phyloP scores from a whole-genome alignment of 208 protist genomes.

The Leishmania arabica region DNA sequence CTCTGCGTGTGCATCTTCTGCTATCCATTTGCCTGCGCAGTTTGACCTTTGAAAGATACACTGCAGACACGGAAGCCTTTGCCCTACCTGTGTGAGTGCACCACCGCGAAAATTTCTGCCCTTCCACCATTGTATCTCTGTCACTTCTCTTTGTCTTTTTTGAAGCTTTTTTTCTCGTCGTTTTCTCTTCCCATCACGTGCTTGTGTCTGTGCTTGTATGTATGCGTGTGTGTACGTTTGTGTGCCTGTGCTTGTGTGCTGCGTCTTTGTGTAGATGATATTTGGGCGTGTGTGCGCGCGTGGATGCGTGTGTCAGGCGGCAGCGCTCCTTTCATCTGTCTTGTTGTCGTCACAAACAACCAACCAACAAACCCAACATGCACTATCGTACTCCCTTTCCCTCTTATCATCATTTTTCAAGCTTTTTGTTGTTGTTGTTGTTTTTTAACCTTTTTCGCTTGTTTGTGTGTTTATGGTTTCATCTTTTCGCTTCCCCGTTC shows the following conservation, averaged over 20 bases:
- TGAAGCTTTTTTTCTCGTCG: neutral
- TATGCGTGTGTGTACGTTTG: neutral
- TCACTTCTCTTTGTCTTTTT: neutral
- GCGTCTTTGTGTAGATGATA: neutral
- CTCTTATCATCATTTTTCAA: conserved; percentile 1
- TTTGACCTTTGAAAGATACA: neutral
- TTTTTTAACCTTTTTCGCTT: neutral
- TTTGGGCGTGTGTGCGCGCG: neutral
- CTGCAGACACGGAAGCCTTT: neutral
- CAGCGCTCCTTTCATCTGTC: conserved; percentile 9
- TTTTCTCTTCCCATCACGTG: neutral
- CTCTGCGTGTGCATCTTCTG: neutral
- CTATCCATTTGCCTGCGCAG: neutral
- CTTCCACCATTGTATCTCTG: neutral
- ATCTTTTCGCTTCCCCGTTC: neutral
- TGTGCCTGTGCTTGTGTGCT: neutral
- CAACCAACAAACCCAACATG: conserved; percentile 11
- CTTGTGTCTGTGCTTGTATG: neutral
- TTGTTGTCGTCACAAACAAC: conserved; percentile 3
- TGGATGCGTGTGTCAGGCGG: neutral
- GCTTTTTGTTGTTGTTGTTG: neutral
- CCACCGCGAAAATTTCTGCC: neutral
- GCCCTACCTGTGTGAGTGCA: conserved; percentile 1
- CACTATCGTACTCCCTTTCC: conserved; percentile 7
- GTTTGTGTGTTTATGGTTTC: neutral